Conservation (phyloP, 2,329 filamentous ascomycete species). For the Rutstroemia sydowiana region DNA sequence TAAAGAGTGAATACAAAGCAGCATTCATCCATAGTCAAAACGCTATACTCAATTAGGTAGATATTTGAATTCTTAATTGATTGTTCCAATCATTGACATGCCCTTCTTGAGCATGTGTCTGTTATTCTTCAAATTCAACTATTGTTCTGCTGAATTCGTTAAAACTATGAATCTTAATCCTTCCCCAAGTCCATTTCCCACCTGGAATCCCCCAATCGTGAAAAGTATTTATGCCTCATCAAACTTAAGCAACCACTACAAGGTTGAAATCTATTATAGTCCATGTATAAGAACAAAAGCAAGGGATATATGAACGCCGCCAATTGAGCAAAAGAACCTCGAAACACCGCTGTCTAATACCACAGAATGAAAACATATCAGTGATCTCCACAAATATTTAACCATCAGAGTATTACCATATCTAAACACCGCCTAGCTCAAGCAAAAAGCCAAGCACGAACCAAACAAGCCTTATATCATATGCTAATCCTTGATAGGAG, state of each 20-base stretch:
- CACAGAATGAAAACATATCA: not conserved
- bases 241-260: not conserved
- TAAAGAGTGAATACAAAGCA: too few species aligned
- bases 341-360: not conserved
- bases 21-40: too few species aligned
- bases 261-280: not conserved
- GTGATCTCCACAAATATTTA: not conserved
- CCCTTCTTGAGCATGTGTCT: too few species aligned
- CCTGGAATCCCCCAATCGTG: too few species aligned
- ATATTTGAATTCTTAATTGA: too few species aligned
- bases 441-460: not conserved
- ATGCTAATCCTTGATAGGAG: not conserved
- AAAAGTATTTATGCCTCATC: not conserved
- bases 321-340: not conserved
- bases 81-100: too few species aligned
- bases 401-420: not conserved
- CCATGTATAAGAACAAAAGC: not conserved
- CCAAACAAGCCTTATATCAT: not conserved
- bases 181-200: too few species aligned
- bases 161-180: too few species aligned
- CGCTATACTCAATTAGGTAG: too few species aligned
- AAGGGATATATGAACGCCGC: constrained; percentile 6
- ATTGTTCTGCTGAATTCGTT: too few species aligned
- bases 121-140: too few species aligned
- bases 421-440: not conserved